A percentile compares a stretch with the other conserved stretches of the same genome.
These are phyloP conservation scores for Astrothelium macrocarpum DNA, from an alignment of 495 filamentous ascomycete genomes.

Conservation along the genomic window DNA sequence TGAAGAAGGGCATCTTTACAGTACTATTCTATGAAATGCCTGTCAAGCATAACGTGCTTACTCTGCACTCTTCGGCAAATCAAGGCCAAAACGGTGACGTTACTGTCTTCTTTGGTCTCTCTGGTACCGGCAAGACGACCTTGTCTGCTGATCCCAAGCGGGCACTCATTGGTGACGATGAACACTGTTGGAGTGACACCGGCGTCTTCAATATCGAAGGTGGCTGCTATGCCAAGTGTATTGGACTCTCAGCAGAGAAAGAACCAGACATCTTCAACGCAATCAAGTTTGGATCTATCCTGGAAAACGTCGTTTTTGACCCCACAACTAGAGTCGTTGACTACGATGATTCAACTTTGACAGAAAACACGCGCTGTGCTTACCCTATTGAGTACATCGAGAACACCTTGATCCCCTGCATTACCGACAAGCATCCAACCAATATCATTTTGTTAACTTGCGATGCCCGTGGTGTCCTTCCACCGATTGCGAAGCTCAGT, in stretches of 20 bases:
- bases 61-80: slow-evolving; percentile 90
- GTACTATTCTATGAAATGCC: slow-evolving; percentile 99
- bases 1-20: slow-evolving; percentile 99
- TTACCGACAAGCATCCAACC: slow-evolving; percentile 74
- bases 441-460: slow-evolving; percentile 99
- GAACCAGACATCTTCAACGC: slow-evolving; percentile 95
- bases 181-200: slow-evolving; percentile 97
- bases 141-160: slow-evolving; percentile 95
- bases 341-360: slow-evolving; percentile 90
- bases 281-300: slow-evolving; percentile 91
- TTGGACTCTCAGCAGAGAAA: slow-evolving; percentile 96
- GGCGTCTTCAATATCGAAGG: slow-evolving; percentile 99
- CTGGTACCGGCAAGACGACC: slow-evolving; percentile 97
- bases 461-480: slow-evolving; percentile 93
- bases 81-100: slow-evolving; percentile 82
- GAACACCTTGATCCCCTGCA: slow-evolving; percentile 97
- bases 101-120: slow-evolving; percentile 98
- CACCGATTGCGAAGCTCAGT: slow-evolving; percentile 95
- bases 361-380: slow-evolving; percentile 96
- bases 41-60: slow-evolving; percentile 97
- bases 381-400: slow-evolving; percentile 98
- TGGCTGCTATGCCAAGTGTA: slow-evolving; percentile 98
- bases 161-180: slow-evolving; percentile 92
- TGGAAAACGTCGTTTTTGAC: slow-evolving; percentile 98
- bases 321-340: slow-evolving; percentile 79